Conservation (phyloP, 2,329 filamentous ascomycete genomes). For the Leptographium radiaticola region DNA sequence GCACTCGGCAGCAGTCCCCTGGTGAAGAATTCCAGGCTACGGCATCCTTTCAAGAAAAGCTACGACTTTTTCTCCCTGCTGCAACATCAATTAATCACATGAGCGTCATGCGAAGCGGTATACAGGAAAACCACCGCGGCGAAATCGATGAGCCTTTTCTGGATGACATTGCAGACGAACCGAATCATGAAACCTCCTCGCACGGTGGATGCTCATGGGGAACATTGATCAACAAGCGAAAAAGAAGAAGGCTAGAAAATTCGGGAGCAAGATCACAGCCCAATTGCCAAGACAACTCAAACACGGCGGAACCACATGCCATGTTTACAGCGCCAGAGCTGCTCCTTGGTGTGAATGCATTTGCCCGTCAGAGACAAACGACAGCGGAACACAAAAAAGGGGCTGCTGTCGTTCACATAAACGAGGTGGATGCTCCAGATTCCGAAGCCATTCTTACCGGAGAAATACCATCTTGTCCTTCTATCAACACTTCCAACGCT, state of each 20-base stretch:
- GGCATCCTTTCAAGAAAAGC: not conserved
- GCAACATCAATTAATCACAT: not conserved
- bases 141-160: not conserved
- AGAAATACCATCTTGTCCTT: constrained; percentile 3
- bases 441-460: not conserved
- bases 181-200: too few relatives aligned
- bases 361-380: constrained; percentile 1
- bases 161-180: not conserved
- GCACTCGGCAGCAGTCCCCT: too few relatives aligned
- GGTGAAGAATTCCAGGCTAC: not conserved
- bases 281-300: not conserved
- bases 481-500: constrained; percentile 4
- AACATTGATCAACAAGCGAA: not conserved
- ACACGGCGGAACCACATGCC: not conserved
- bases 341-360: constrained; percentile 2
- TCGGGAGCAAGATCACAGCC: not conserved
- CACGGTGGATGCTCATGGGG: not conserved
- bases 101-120: not conserved
- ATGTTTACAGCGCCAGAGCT: constrained; percentile 1
- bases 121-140: not conserved
- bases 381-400: not conserved
- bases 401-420: not conserved
- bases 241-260: constrained; percentile 3
- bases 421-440: not conserved
- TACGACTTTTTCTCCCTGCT: not conserved